These are phyloP conservation scores for Flaveria ramosissima DNA, from an alignment of 129 eudicot species.

Conservation along the genomic window DNA sequence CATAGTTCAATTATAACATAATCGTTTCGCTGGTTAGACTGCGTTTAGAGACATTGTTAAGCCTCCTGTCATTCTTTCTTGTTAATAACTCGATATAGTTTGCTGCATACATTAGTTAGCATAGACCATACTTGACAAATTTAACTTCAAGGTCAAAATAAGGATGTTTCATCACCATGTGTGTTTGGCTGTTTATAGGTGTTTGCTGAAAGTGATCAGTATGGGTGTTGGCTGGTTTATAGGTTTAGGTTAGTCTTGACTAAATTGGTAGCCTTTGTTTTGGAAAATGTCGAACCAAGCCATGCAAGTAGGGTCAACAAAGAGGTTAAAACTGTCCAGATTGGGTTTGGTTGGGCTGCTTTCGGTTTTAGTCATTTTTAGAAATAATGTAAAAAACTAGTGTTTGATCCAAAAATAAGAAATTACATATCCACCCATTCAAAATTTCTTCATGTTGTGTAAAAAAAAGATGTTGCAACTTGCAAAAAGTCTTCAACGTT, in stretches of 20 bases:
- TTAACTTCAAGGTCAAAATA: not conserved
- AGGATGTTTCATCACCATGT: not conserved
- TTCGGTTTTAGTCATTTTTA: too few relatives aligned
- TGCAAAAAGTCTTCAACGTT: not conserved
- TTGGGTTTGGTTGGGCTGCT: too few relatives aligned
- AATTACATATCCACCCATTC: too few relatives aligned
- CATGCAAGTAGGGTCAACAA: too few relatives aligned
- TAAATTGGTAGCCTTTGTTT: too few relatives aligned
- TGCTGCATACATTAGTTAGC: not conserved
- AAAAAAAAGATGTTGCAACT: not conserved
- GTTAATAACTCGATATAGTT: conserved; percentile 10
- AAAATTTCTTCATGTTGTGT: too few relatives aligned
- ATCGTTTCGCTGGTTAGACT: not conserved
- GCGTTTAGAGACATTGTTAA: not conserved
- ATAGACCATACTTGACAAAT: not conserved
- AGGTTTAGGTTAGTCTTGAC: not conserved
- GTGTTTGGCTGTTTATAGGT: not conserved
- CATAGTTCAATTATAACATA: not conserved
- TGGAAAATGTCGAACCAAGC: too few relatives aligned
- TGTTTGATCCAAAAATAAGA: too few relatives aligned
- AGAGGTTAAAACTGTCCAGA: too few relatives aligned
- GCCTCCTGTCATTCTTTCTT: not conserved
- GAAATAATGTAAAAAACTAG: too few relatives aligned
- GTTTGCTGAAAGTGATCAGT: not conserved
- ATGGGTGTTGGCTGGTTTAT: not conserved